Base-by-base conservation (phyloP, 768 basidiomycete genomes). In the Cystofilobasidium ferigula region DNA sequence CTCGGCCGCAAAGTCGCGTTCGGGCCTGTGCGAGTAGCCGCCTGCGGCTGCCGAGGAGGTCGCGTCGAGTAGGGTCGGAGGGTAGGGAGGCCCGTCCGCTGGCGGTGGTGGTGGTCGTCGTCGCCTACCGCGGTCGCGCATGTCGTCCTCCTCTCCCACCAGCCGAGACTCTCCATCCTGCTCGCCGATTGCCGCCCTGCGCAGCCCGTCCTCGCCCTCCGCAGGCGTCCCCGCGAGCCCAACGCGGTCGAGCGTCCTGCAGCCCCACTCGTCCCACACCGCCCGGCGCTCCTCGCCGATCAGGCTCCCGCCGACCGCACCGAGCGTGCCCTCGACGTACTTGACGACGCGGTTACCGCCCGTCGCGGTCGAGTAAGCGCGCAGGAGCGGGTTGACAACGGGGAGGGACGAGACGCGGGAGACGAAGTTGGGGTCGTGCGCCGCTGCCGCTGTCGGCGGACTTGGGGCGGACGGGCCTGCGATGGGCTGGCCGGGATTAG, bases 321-420 rank as follows among this genome's bases (percentile, higher is more conserved):
- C 80, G 32, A 88, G 87, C 45, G 91, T 84, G 22, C 84, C 81
- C 74, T 86, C 87, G 43, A 91, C 84, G 63, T 86, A 85, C 80
- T 91, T 89, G 69, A 92, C 87, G 53, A 91, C 87, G 40, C 87
- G 79, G 13, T 88, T 89, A 69, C 83, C 84, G 9, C 86, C 87
- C 75, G 91, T 92, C 51, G 85, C 85, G 24, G 88, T 84, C 73
- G 90, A 88, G 70, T 90, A 90, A 0, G 82, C 85, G 14, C 84
- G 77, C 22, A 90, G 71, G 0, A 87, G 89, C 26, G 83, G 81
- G 70, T 83, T 83, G 12, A 91, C 84, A 58, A 89, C 78, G 0
- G 89, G 89, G 12, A 89, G 67, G 66, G 80, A 82, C 1, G 86
- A 82, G 70, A 89, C 82, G 48, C 88, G 77, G 42, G 81, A 78